A percentile compares a stretch with the other conserved stretches of the same genome.
Conservation (phyloP, 2,329 filamentous ascomycete species). For the Colletotrichum liriopes region DNA sequence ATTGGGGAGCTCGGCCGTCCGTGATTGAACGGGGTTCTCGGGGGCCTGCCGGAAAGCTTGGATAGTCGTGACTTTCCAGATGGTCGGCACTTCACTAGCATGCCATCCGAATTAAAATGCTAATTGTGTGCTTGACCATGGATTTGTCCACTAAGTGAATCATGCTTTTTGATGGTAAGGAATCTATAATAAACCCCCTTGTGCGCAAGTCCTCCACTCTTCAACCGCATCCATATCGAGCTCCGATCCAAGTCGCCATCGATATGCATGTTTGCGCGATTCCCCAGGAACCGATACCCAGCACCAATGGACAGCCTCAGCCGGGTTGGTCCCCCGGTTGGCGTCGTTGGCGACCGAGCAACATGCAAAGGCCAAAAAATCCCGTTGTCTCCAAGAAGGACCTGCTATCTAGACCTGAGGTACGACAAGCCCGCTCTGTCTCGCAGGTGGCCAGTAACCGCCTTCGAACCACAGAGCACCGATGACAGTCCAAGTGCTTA, state of each 20-base stretch:
- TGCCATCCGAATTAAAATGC: not conserved
- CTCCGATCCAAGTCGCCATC: conserved; percentile 7
- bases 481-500: not conserved
- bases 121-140: not conserved
- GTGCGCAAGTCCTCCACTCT: not conserved
- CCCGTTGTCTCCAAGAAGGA: not conserved
- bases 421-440: not conserved
- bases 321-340: not conserved
- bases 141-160: not conserved
- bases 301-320: not conserved
- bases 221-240: not conserved
- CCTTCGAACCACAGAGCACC: not conserved
- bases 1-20: not conserved
- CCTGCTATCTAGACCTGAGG: not conserved
- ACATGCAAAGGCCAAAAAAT: not conserved
- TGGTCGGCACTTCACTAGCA: not conserved
- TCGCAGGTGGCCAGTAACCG: not conserved
- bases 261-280: conserved; percentile 38
- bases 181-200: not conserved
- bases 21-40: conserved; percentile 11
- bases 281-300: conserved; percentile 6
- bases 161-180: not conserved
- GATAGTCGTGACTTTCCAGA: conserved; percentile 11
- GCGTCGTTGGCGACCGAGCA: conserved; percentile 19
- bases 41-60: conserved; percentile 29